These are phyloP conservation scores for Leptodontidium sp. DNA, from an alignment of 2,329 filamentous ascomycete species.

Conservation along the genomic window DNA sequence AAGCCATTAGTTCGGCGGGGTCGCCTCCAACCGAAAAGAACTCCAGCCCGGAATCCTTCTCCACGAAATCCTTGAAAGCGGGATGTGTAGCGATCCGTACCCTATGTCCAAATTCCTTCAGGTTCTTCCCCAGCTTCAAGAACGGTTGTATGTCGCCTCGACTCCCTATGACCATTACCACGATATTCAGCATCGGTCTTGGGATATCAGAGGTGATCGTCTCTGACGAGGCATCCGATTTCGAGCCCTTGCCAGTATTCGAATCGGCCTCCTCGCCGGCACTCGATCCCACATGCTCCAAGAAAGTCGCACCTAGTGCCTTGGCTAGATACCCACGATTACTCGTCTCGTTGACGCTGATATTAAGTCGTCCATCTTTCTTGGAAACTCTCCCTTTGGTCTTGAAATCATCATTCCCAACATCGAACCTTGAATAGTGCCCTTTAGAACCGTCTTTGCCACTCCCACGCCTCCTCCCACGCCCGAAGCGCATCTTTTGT, in stretches of 20 bases:
- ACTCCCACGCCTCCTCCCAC: constrained; percentile 15
- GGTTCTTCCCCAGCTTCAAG: constrained; percentile 74
- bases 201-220: constrained; percentile 35
- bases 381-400: constrained; percentile 72
- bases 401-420: constrained; percentile 70
- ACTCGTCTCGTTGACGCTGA: constrained; percentile 75
- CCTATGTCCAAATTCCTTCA: constrained; percentile 77
- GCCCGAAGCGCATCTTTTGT: constrained; percentile 7
- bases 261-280: neutral
- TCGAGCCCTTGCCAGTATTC: constrained; percentile 45
- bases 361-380: constrained; percentile 74
- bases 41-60: constrained; percentile 75
- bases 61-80: constrained; percentile 77
- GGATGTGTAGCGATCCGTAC: constrained; percentile 83
- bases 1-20: constrained; percentile 83
- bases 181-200: constrained; percentile 67
- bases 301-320: constrained; percentile 70
- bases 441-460: constrained; percentile 22
- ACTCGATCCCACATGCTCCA: constrained; percentile 57
- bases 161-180: constrained; percentile 84
- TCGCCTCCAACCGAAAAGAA: constrained; percentile 85
- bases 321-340: constrained; percentile 78
- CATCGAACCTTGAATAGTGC: constrained; percentile 61
- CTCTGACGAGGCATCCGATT: constrained; percentile 29
- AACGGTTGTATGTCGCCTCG: constrained; percentile 85